A percentile compares a stretch with the other conserved stretches of the same genome.
Evolutionary conservation across 208 protist species (phyloP).

Genomic region (Crithidia thermophila): DNA sequence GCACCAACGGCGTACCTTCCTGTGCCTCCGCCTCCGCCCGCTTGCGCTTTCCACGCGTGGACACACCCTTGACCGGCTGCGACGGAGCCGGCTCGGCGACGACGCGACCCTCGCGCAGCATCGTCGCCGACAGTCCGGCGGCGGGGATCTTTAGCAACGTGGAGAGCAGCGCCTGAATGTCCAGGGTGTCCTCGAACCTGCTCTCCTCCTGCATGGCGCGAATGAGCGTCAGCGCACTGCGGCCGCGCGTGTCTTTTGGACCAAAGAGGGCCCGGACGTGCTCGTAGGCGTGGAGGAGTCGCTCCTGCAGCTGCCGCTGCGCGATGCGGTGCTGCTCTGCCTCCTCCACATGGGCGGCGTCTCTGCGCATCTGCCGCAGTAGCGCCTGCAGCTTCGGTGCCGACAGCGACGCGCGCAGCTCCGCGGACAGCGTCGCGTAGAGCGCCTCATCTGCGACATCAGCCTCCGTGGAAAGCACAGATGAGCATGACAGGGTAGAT

Average conservation of each 20-base stretch:
- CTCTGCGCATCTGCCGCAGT: slow-evolving; percentile 66
- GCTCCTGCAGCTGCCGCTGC: slow-evolving; percentile 62
- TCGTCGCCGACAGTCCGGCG: slow-evolving; percentile 44
- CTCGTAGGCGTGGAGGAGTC: slow-evolving; percentile 69
- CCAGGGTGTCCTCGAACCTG: slow-evolving; percentile 59
- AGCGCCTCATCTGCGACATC: neutral
- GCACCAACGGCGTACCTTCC: neutral
- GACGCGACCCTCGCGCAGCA: slow-evolving; percentile 31
- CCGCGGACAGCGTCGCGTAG: slow-evolving; percentile 45
- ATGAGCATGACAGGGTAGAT: neutral
- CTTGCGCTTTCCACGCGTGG: slow-evolving; percentile 8
- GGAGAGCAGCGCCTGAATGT: slow-evolving; percentile 44
- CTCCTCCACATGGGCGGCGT: slow-evolving; percentile 43
- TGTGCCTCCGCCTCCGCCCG: slow-evolving; percentile 3
- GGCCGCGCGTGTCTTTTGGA: slow-evolving; percentile 31
- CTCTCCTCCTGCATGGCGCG: slow-evolving; percentile 53
- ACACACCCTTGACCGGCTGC: neutral
- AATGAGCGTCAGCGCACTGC: slow-evolving; percentile 46
- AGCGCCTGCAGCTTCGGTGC: slow-evolving; percentile 52
- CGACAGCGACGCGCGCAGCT: slow-evolving; percentile 71
- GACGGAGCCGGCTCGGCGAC: slow-evolving; percentile 1
- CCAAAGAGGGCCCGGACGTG: slow-evolving; percentile 69
- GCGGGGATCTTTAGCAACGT: slow-evolving; percentile 38
- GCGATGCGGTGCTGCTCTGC: slow-evolving; percentile 51
- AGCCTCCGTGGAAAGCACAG: neutral